Percentiles rank a stretch among this genome's conserved stretches.
These are phyloP conservation scores for Stephania cephalantha DNA, from an alignment of 164 flowering plant species.

Conservation along the genomic window DNA sequence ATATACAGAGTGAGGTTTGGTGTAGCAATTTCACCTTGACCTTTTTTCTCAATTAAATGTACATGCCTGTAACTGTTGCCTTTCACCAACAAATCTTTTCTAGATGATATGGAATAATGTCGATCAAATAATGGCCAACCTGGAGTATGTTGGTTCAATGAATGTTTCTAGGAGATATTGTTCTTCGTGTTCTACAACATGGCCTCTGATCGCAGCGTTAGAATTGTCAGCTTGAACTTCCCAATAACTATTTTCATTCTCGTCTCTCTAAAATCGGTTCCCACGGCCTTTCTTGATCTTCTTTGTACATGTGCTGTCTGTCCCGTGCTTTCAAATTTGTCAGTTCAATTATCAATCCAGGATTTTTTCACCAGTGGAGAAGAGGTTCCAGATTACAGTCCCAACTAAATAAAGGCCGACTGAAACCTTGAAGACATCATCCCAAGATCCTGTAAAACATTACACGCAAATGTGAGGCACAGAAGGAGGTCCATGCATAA, in stretches of 20 bases:
- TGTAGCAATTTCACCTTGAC: background rate
- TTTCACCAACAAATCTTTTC: background rate
- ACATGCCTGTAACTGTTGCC: background rate
- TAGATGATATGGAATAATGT: background rate
- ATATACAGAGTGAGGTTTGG: background rate
- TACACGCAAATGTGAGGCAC: background rate
- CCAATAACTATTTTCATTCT: background rate
- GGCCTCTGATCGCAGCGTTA: background rate
- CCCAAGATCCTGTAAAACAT: constrained; percentile 80
- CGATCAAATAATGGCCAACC: background rate
- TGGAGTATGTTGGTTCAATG: background rate
- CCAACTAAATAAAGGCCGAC: constrained; percentile 88
- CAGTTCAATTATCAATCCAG: constrained; percentile 34
- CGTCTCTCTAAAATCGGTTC: background rate
- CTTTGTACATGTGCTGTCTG: background rate
- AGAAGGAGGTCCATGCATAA: background rate
- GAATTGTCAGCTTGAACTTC: background rate
- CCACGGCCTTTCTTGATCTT: background rate
- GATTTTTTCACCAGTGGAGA: constrained; percentile 94
- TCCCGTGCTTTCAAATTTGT: background rate
- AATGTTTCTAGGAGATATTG: background rate
- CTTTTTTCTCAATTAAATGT: background rate
- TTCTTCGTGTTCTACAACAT: background rate
- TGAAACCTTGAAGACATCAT: constrained; percentile 86
- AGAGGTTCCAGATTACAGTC: constrained; percentile 92